Percentiles rank a stretch among this genome's conserved stretches.
phyloP scores from a whole-genome alignment of 805 yeast species.

The Sugiyamaella mastotermitis region DNA sequence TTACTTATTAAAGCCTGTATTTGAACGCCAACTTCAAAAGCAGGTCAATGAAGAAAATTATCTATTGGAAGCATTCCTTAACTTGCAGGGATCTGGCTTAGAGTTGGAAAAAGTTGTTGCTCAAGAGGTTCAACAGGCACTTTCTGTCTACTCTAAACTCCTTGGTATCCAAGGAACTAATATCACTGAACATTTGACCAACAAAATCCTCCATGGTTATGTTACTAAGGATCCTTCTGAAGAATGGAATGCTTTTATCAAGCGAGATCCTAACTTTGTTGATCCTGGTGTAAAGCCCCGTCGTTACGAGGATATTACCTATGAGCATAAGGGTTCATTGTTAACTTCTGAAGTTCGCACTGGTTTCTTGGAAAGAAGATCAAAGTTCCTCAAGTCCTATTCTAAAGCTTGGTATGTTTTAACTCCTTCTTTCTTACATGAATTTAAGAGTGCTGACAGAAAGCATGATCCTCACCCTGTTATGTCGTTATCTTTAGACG shows the following conservation, averaged over 20 bases:
- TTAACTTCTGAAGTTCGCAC: slow-evolving; percentile 63
- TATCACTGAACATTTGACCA: slow-evolving; percentile 46
- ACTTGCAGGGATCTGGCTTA: slow-evolving; percentile 80
- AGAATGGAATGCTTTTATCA: slow-evolving; percentile 85
- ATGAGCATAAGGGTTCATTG: slow-evolving; percentile 64
- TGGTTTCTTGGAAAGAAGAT: slow-evolving; percentile 81
- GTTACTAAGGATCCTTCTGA: slow-evolving; percentile 69
- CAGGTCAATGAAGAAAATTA: slow-evolving; percentile 81
- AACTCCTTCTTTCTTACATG: slow-evolving; percentile 84
- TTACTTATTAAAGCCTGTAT: slow-evolving; percentile 58
- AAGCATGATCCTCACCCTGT: slow-evolving; percentile 76
- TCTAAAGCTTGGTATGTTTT: slow-evolving; percentile 86
- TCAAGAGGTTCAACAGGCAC: slow-evolving; percentile 76
- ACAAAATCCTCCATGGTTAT: slow-evolving; percentile 67
- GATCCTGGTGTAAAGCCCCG: slow-evolving; percentile 58
- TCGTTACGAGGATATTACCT: slow-evolving; percentile 52
- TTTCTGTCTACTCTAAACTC: slow-evolving; percentile 64
- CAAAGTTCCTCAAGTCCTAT: slow-evolving; percentile 88
- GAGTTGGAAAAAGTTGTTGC: slow-evolving; percentile 86
- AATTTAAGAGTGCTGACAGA: slow-evolving; percentile 78
- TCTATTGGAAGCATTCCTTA: slow-evolving; percentile 80
- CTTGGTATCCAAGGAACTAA: slow-evolving; percentile 40
- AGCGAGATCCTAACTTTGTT: slow-evolving; percentile 65
- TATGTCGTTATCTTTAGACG: slow-evolving; percentile 73
- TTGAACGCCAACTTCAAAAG: slow-evolving; percentile 71